Conservation (phyloP, 371 early-diverging fungal species). For the Cladochytrium tenue region DNA sequence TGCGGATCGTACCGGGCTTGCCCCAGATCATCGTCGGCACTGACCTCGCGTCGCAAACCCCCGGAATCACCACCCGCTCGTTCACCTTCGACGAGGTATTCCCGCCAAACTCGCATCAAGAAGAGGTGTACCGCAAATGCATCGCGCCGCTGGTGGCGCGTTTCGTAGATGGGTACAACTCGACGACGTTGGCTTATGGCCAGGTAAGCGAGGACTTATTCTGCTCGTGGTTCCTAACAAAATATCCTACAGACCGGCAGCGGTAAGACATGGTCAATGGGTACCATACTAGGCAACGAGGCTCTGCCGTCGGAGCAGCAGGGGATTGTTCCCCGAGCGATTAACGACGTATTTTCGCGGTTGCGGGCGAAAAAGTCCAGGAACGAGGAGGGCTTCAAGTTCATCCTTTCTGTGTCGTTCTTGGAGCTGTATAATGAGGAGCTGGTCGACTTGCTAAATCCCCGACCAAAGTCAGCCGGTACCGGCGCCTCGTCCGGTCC, state of each 20-base stretch:
- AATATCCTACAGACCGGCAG: conserved; percentile 38
- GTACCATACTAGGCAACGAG: conserved; percentile 52
- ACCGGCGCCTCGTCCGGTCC: conserved; percentile 34
- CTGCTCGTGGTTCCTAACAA: neutral
- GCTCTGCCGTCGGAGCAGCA: conserved; percentile 26
- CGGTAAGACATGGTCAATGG: conserved; percentile 86
- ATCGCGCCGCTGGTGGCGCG: conserved; percentile 76
- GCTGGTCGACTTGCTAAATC: conserved; percentile 49
- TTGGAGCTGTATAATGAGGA: conserved; percentile 76
- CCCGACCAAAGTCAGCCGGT: conserved; percentile 36
- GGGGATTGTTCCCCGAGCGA: conserved; percentile 90
- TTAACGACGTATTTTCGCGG: conserved; percentile 70
- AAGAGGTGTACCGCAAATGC: conserved; percentile 71
- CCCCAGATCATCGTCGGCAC: conserved; percentile 20
- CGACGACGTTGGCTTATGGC: conserved; percentile 95
- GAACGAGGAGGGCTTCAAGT: conserved; percentile 36
- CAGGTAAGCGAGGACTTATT: conserved; percentile 39
- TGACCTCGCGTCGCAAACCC: conserved; percentile 1
- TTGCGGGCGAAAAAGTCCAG: conserved; percentile 7
- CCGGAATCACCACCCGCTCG: conserved; percentile 2
- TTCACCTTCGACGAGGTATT: conserved; percentile 48
- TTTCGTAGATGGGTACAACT: conserved; percentile 89
- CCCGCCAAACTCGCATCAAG: conserved; percentile 67
- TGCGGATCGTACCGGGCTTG: conserved; percentile 35
- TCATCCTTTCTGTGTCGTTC: conserved; percentile 45